phyloP scores from a whole-genome alignment of 176 grass and related monocot species.

The Oryza glaberrima region DNA sequence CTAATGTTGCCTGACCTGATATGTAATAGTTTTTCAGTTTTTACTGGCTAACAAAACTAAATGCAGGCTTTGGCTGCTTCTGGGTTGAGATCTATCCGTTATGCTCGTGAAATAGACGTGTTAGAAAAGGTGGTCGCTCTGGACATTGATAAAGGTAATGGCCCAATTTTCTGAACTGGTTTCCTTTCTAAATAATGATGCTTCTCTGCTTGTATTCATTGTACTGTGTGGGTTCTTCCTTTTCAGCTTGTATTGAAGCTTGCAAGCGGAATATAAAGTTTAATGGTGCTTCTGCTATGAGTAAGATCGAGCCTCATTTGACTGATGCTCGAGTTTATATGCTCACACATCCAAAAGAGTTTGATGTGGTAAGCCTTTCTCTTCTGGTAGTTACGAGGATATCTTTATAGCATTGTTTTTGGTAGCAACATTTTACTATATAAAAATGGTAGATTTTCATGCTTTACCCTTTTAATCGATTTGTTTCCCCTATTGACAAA shows the following conservation, averaged over 20 bases:
- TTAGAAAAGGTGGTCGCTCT: constrained; percentile 84
- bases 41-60: constrained; percentile 28
- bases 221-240: constrained; percentile 14
- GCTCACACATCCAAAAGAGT: constrained; percentile 99
- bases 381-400: not conserved
- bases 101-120: constrained; percentile 79
- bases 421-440: not conserved
- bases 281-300: constrained; percentile 68
- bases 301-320: constrained; percentile 91
- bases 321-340: constrained; percentile 96
- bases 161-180: constrained; percentile 1
- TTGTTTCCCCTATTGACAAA: constrained; percentile 5
- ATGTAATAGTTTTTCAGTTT: constrained; percentile 29
- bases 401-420: not conserved
- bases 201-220: constrained; percentile 25
- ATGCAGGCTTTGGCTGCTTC: constrained; percentile 92
- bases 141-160: constrained; percentile 90
- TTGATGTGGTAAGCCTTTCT: constrained; percentile 77
- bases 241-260: constrained; percentile 84
- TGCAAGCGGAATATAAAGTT: constrained; percentile 93
- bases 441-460: not conserved
- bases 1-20: constrained; percentile 22
- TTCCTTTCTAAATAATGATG: constrained; percentile 14
- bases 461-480: not conserved
- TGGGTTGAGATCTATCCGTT: constrained; percentile 84